Conservation (phyloP, 2,329 filamentous ascomycete genomes). For the Myriosclerotinia curreyana region DNA sequence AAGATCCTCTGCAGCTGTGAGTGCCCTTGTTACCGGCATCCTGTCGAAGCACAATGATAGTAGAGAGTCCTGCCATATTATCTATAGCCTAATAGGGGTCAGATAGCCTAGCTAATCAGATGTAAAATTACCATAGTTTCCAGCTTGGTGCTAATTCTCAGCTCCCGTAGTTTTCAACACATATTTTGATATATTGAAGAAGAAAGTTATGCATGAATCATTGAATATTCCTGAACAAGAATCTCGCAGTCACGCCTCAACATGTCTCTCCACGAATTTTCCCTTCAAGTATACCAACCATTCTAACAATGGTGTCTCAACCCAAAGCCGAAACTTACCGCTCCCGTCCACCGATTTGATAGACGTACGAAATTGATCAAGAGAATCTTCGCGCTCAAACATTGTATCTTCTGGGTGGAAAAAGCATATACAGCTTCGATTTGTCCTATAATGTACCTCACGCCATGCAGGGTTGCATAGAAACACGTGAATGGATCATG, state of each 20-base stretch:
- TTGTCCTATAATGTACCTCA: not conserved
- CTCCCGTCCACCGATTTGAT: not conserved
- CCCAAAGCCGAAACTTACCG: not conserved
- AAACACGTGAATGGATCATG: not conserved
- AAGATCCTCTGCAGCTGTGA: slow-evolving; percentile 36
- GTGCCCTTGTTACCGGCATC: slow-evolving; percentile 35
- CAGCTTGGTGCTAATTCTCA: slow-evolving; percentile 11
- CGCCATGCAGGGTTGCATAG: not conserved
- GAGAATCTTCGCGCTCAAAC: not conserved
- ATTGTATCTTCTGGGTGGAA: not conserved
- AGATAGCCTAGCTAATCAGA: not conserved
- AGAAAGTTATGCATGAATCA: not conserved
- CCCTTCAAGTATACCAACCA: not conserved
- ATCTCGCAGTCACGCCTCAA: not conserved
- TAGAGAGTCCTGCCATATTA: slow-evolving; percentile 15
- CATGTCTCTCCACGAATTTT: not conserved
- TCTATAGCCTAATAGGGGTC: not conserved
- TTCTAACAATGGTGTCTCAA: not conserved
- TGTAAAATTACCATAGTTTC: slow-evolving; percentile 23
- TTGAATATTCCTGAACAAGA: not conserved
- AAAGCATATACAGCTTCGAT: not conserved
- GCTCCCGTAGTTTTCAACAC: too few relatives aligned
- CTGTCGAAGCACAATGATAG: slow-evolving; percentile 7
- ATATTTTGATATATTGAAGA: too few relatives aligned
- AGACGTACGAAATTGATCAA: not conserved